phyloP scores from a whole-genome alignment of 306 rosid species.

The Datisca glomerata region DNA sequence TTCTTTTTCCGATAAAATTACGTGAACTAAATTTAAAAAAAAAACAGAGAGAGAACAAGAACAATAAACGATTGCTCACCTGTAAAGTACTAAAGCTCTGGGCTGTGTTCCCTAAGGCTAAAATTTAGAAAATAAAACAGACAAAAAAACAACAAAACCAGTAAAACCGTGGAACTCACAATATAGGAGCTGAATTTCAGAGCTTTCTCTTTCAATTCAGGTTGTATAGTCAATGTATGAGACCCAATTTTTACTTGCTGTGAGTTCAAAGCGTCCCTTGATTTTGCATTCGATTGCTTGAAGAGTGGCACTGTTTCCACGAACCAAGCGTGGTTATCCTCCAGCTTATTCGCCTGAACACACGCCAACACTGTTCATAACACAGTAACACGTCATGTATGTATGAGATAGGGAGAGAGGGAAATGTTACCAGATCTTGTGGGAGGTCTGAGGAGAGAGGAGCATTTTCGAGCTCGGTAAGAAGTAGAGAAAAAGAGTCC shows the following conservation, averaged over 20 bases:
- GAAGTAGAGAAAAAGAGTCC: conserved; percentile 64
- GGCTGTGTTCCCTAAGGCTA: background rate
- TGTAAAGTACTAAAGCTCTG: too few species aligned
- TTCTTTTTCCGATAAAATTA: too few species aligned
- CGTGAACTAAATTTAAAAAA: too few species aligned
- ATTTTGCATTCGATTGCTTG: conserved; percentile 58
- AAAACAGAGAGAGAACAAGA: too few species aligned
- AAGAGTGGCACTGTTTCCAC: conserved; percentile 44
- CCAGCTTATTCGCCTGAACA: conserved; percentile 59
- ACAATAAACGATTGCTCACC: too few species aligned
- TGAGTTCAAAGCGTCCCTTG: conserved; percentile 62
- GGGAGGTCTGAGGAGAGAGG: conserved; percentile 58
- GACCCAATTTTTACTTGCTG: conserved; percentile 52
- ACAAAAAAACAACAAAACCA: background rate
- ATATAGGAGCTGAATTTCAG: conserved; percentile 52
- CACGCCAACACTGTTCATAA: conserved; percentile 14
- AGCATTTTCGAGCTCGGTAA: conserved; percentile 61
- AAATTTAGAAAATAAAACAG: background rate
- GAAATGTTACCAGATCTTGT: conserved; percentile 37
- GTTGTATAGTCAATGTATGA: conserved; percentile 34
- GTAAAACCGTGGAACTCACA: conserved; percentile 28
- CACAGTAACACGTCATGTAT: background rate
- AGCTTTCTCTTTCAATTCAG: conserved; percentile 67
- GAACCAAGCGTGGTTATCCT: conserved; percentile 62
- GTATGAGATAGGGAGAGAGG: background rate